phyloP scores from a whole-genome alignment of 1,284 basidiomycete species.

The Neolentinus lepideus region DNA sequence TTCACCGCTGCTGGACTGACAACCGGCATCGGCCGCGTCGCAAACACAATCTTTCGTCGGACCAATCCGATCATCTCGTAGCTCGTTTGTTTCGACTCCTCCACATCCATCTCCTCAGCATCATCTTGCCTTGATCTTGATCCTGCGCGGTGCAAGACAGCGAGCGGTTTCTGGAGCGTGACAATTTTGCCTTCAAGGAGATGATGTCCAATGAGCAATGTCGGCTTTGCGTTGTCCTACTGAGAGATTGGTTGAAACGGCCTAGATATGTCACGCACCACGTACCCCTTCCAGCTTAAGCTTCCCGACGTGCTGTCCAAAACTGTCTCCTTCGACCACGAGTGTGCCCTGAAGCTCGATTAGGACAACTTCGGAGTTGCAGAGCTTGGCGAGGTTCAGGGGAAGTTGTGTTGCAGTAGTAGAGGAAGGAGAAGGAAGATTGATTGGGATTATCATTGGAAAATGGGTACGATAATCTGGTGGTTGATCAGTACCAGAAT shows the following conservation, averaged over 20 bases:
- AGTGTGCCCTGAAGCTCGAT: slow-evolving; percentile 73
- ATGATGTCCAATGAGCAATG: slow-evolving; percentile 80
- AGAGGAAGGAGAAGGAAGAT: slow-evolving; percentile 16
- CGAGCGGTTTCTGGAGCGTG: slow-evolving; percentile 70
- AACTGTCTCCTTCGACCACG: slow-evolving; percentile 50
- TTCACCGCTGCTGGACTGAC: slow-evolving; percentile 14
- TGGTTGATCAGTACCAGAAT: background rate
- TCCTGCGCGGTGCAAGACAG: slow-evolving; percentile 40
- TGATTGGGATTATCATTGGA: slow-evolving; percentile 32
- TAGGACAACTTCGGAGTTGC: slow-evolving; percentile 61
- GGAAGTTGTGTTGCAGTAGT: slow-evolving; percentile 38
- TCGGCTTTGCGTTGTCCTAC: slow-evolving; percentile 53
- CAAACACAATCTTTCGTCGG: slow-evolving; percentile 72
- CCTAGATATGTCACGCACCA: background rate
- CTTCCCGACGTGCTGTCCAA: slow-evolving; percentile 59
- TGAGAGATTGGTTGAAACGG: slow-evolving; percentile 18
- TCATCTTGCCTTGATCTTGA: slow-evolving; percentile 3
- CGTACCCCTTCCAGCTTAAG: slow-evolving; percentile 42
- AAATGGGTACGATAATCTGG: slow-evolving; percentile 39
- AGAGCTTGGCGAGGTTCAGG: slow-evolving; percentile 53
- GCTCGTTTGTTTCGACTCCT: slow-evolving; percentile 23
- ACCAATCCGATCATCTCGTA: slow-evolving; percentile 55
- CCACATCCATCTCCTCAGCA: slow-evolving; percentile 16
- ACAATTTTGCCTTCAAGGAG: slow-evolving; percentile 84
- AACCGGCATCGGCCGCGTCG: slow-evolving; percentile 71